Evolutionary conservation across 2,329 filamentous ascomycete species (phyloP), one percentile per base, ranked within the genome.

Genomic region (Chrysoporthe austroafricana): DNA sequence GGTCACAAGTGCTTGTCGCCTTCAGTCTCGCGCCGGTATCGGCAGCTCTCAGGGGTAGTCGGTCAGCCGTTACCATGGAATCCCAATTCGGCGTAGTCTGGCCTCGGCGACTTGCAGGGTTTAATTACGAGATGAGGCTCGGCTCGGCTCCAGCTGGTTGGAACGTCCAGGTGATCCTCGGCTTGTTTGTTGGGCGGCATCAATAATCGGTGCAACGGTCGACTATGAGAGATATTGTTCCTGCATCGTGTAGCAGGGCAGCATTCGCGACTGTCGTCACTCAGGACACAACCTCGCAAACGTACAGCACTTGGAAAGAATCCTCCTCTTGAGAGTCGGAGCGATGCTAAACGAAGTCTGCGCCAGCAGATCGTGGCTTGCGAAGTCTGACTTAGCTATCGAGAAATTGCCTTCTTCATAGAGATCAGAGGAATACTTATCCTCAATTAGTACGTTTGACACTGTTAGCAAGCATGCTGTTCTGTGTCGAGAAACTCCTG

Each of bases 21-120:
- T 21, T 44, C 57, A 60, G 57, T 39, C 57, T 60, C n/a, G n/a
- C 36, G 39, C 57, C 57, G 57, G 39, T 60, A 60, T 60, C 57
- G 57, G 57, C 57, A 60, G 9, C 26, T 18, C 8, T 16, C 13
- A 32, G n/a, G n/a, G 57, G 39, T 18, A 44, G 21, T 44, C 21
- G 39, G 36, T 16, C 9, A 34, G 48, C 8, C 16, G 8, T 8
- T 46, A 46, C 44, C 26, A 16, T n/a, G 36, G 36, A 14, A 5
- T 46, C 44, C 44, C 44, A 18, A 13, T 46, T 6, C 13, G 54
- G 32, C 54, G 16, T 39, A 36, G 4, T 36, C 7, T 39, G 48
- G 48, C 4, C 7, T n/a, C 7, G 18, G 34, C 34, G 54, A n/a
- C 16, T n/a, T 34, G 7, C 34, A 57, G 54, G 54, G 54, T 57